phyloP scores from a whole-genome alignment of 164 flowering plant genomes.

The Nymphaea colorata region DNA sequence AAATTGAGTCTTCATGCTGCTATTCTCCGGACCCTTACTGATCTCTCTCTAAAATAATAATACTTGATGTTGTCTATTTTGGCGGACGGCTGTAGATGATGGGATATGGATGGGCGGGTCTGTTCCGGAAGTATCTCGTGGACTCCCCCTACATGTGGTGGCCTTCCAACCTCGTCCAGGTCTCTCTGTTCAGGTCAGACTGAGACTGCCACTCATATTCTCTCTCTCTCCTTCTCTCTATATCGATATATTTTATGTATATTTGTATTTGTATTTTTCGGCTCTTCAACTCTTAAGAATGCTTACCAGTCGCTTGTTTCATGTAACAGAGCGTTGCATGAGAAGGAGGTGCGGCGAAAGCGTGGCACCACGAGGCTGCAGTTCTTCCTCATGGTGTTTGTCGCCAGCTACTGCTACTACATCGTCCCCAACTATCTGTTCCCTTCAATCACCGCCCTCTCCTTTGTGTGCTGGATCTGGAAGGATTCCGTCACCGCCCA shows the following conservation, averaged over 20 bases:
- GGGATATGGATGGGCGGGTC: slow-evolving; percentile 15
- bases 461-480: slow-evolving; percentile 51
- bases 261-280: neutral
- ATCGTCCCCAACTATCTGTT: slow-evolving; percentile 28
- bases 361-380: slow-evolving; percentile 47
- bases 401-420: slow-evolving; percentile 35
- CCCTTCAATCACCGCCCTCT: slow-evolving; percentile 38
- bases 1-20: neutral
- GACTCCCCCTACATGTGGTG: slow-evolving; percentile 17
- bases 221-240: neutral
- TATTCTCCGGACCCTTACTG: no score
- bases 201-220: neutral
- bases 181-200: slow-evolving; percentile 10
- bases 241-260: no score
- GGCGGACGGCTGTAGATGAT: slow-evolving; percentile 2
- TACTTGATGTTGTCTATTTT: no score
- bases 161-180: slow-evolving; percentile 12
- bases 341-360: slow-evolving; percentile 31
- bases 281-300: neutral
- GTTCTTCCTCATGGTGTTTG: slow-evolving; percentile 39
- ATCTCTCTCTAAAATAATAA: neutral
- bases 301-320: neutral
- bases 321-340: slow-evolving; percentile 44
- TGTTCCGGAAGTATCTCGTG: slow-evolving; percentile 11
- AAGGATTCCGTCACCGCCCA: slow-evolving; percentile 25